Percentiles rank a stretch among this genome's conserved stretches.
These are phyloP conservation scores for Hypoxylon rubiginosum DNA, from an alignment of 2,329 filamentous ascomycete genomes.

Conservation along the genomic window DNA sequence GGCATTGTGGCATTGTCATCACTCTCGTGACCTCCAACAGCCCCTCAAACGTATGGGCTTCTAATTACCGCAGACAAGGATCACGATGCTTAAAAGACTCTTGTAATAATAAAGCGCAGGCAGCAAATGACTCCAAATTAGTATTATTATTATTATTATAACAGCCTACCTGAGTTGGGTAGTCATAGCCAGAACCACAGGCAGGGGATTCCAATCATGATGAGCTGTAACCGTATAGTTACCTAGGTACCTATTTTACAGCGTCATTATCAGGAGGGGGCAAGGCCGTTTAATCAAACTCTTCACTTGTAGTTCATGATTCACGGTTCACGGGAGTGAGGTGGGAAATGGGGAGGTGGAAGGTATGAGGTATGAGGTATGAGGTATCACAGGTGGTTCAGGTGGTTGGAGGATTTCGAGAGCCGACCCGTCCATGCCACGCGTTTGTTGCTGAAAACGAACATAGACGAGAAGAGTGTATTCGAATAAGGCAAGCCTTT, in stretches of 20 bases:
- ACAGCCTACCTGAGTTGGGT: slow-evolving; percentile 18
- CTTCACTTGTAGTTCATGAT: slow-evolving; percentile 9
- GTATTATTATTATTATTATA: slow-evolving; percentile 6
- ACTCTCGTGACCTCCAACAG: slow-evolving; percentile 30
- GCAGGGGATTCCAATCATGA: background rate
- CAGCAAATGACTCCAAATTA: slow-evolving; percentile 32
- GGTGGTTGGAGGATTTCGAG: slow-evolving; percentile 15
- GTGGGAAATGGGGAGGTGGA: background rate
- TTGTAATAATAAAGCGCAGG: slow-evolving; percentile 26
- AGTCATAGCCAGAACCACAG: slow-evolving; percentile 5
- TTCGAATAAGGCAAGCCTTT: slow-evolving; percentile 15
- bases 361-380: too few species aligned
- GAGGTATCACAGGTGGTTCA: background rate
- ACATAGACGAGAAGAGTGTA: slow-evolving; percentile 12
- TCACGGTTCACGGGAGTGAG: slow-evolving; percentile 4
- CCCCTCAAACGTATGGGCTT: slow-evolving; percentile 26
- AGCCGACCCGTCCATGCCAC: slow-evolving; percentile 13
- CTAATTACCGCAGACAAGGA: slow-evolving; percentile 37
- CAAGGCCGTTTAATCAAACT: slow-evolving; percentile 15
- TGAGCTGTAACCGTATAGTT: background rate
- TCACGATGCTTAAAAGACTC: slow-evolving; percentile 32
- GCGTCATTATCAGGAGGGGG: slow-evolving; percentile 5
- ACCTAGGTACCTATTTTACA: slow-evolving; percentile 1
- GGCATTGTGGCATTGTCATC: slow-evolving; percentile 35
- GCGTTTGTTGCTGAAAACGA: slow-evolving; percentile 5